These are phyloP conservation scores for Starmera dryadoides DNA, from an alignment of 805 yeast species.

Conservation along the genomic window DNA sequence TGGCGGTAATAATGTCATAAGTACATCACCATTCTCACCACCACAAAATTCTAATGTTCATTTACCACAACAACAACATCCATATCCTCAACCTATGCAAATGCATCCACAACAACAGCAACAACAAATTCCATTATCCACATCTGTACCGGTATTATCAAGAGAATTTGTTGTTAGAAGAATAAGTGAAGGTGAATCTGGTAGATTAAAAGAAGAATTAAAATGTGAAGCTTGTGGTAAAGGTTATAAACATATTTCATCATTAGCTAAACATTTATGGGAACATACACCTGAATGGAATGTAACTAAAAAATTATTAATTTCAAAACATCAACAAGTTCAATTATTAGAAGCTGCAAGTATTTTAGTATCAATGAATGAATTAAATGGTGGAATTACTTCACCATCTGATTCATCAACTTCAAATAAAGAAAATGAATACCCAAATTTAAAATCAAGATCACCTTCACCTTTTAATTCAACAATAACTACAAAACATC, in stretches of 20 bases:
- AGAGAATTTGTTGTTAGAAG: slow-evolving; percentile 76
- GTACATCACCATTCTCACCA: slow-evolving; percentile 14
- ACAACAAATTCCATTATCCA: slow-evolving; percentile 11
- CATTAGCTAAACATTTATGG: slow-evolving; percentile 87
- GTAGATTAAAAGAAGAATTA: slow-evolving; percentile 74
- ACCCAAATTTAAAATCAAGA: neutral
- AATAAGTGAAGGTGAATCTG: slow-evolving; percentile 81
- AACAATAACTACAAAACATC: slow-evolving; percentile 2
- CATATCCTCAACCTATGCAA: slow-evolving; percentile 5
- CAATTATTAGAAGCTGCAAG: slow-evolving; percentile 75
- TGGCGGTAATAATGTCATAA: neutral
- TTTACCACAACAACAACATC: slow-evolving; percentile 8
- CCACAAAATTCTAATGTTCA: slow-evolving; percentile 12
- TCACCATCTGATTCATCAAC: slow-evolving; percentile 4
- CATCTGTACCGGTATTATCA: slow-evolving; percentile 36
- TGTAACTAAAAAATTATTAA: slow-evolving; percentile 70
- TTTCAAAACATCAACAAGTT: slow-evolving; percentile 85
- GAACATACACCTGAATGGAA: slow-evolving; percentile 95
- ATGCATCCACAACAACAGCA: slow-evolving; percentile 4
- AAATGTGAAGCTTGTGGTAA: slow-evolving; percentile 90
- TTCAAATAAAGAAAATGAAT: neutral
- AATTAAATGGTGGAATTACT: slow-evolving; percentile 11
- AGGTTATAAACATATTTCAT: slow-evolving; percentile 82
- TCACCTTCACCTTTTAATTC: neutral
- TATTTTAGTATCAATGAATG: slow-evolving; percentile 70